Conservation (phyloP, 306 rosid species). For the Cucurbita maxima region DNA sequence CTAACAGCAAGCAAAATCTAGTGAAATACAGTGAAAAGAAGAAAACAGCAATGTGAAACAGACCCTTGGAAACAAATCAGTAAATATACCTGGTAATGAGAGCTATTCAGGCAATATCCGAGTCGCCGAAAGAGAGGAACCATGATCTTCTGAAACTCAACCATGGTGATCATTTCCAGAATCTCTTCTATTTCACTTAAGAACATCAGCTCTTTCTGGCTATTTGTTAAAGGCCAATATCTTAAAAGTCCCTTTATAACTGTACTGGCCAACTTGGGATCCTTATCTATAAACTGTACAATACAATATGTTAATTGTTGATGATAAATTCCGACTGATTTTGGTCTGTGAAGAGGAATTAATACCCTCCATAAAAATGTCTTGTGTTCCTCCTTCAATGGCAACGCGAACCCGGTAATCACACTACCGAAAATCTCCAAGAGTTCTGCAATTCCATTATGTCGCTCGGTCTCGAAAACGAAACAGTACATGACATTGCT, state of each 20-base stretch:
- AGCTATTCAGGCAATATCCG: slow-evolving; percentile 64
- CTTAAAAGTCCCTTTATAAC: slow-evolving; percentile 76
- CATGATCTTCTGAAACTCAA: slow-evolving; percentile 79
- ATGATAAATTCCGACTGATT: slow-evolving; percentile 83
- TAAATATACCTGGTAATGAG: slow-evolving; percentile 70
- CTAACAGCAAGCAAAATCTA: not conserved
- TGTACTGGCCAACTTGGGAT: slow-evolving; percentile 65
- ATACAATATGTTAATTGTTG: slow-evolving; percentile 86
- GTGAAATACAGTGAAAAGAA: not conserved
- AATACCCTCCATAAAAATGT: slow-evolving; percentile 72
- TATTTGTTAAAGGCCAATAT: slow-evolving; percentile 92
- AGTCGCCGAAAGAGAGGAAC: slow-evolving; percentile 62
- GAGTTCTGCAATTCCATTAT: slow-evolving; percentile 87
- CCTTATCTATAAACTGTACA: slow-evolving; percentile 87
- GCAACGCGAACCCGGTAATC: slow-evolving; percentile 89
- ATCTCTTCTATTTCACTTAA: slow-evolving; percentile 90
- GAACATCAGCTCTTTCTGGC: slow-evolving; percentile 98
- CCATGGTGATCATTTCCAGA: slow-evolving; percentile 79
- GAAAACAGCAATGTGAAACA: not conserved
- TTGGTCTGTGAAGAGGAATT: slow-evolving; percentile 91
- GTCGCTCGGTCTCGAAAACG: slow-evolving; percentile 81
- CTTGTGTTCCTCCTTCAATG: slow-evolving; percentile 95
- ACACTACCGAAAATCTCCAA: slow-evolving; percentile 96
- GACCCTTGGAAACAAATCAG: not conserved
- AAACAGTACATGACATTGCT: slow-evolving; percentile 79